Conservation (phyloP, 768 basidiomycete species). For the Lentinula guzmanii region DNA sequence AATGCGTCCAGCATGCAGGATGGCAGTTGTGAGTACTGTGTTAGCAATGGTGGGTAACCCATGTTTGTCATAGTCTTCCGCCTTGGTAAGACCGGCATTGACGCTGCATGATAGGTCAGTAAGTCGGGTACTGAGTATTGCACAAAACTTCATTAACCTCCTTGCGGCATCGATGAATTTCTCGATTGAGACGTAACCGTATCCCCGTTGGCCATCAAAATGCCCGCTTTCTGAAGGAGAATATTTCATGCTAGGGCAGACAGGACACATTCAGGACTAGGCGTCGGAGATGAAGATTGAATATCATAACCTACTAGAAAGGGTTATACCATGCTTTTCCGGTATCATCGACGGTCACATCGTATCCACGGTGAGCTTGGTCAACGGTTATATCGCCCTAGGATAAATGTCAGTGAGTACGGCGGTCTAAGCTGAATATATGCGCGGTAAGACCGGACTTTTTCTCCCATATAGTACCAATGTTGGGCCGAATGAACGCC, state of each 20-base stretch:
- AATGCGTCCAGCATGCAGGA: constrained; percentile 86
- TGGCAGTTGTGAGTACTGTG: constrained; percentile 82
- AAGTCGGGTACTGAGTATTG: not conserved
- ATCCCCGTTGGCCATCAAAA: constrained; percentile 92
- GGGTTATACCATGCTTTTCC: constrained; percentile 88
- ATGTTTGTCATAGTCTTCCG: constrained; percentile 70
- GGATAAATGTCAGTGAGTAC: not conserved
- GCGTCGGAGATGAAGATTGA: constrained; percentile 3
- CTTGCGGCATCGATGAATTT: constrained; percentile 86
- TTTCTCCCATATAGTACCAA: constrained; percentile 95
- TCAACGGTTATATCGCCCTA: constrained; percentile 90
- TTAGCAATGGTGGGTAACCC: constrained; percentile 87
- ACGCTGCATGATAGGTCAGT: constrained; percentile 32
- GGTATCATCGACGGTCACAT: constrained; percentile 77
- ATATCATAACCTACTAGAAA: constrained; percentile 63
- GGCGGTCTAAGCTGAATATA: not conserved
- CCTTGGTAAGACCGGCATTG: constrained; percentile 61
- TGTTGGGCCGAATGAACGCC: constrained; percentile 90
- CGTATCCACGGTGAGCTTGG: constrained; percentile 93
- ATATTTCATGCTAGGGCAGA: constrained; percentile 76
- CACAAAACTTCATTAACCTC: not conserved
- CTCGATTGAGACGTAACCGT: constrained; percentile 88
- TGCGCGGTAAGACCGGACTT: constrained; percentile 35
- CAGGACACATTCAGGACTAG: not conserved
- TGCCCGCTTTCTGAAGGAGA: constrained; percentile 87